These are phyloP conservation scores for Miscanthus sacchariflorus DNA, from an alignment of 202 grass and related monocot genomes.

Conservation along the genomic window DNA sequence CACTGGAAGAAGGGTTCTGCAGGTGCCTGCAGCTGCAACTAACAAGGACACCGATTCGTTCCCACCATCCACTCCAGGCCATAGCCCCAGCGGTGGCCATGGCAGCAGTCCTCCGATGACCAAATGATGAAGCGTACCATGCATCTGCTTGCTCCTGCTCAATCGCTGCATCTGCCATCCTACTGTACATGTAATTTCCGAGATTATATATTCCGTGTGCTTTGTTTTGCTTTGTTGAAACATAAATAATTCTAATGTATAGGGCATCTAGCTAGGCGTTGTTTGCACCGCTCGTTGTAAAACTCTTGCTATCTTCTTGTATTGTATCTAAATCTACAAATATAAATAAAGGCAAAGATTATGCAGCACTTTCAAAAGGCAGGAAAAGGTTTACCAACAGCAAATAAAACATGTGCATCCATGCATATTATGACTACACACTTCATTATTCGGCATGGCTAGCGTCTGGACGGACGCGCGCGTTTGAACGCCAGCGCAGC, in stretches of 20 bases:
- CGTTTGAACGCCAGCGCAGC: no score
- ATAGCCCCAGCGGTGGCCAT: not conserved
- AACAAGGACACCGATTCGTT: not conserved
- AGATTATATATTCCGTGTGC: not conserved
- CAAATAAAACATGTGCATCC: not conserved
- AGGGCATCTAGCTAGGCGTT: not conserved
- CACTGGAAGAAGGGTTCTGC: not conserved
- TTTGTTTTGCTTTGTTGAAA: not conserved
- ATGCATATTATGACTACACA: not conserved
- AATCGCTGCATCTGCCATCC: not conserved
- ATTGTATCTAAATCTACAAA: not conserved
- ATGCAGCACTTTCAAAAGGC: not conserved
- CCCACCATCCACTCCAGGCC: not conserved
- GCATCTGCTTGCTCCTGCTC: not conserved
- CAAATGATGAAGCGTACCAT: not conserved
- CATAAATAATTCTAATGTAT: not conserved
- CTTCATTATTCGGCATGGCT: not conserved
- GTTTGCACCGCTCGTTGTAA: not conserved
- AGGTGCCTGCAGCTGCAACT: not conserved
- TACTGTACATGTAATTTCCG: not conserved
- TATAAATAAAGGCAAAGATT: slow-evolving; percentile 3
- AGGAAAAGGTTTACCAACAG: not conserved
- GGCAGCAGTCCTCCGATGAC: no score
- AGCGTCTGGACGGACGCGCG: no score
- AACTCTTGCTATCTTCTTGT: not conserved